Percentiles rank a stretch among this genome's conserved stretches.
Conservation (phyloP, 345 rosid species). For the Gossypium anomalum region DNA sequence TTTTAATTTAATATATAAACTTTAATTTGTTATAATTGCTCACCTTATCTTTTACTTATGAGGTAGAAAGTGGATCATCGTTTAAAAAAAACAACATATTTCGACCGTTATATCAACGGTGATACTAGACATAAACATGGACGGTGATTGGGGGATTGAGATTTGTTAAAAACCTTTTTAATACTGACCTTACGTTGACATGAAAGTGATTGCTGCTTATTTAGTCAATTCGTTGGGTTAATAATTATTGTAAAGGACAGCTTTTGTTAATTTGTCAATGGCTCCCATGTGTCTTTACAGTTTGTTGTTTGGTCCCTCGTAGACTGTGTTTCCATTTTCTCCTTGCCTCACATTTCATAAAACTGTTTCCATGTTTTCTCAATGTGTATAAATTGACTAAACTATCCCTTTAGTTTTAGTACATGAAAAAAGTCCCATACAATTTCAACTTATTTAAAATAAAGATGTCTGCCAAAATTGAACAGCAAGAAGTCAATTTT, state of each 20-base stretch:
- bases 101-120: too few species aligned
- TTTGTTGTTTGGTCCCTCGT: neutral
- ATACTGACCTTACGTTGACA: slow-evolving; percentile 6
- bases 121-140: too few species aligned
- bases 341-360: too few species aligned
- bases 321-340: neutral
- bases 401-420: too few species aligned
- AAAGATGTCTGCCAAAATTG: neutral
- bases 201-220: neutral
- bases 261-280: neutral
- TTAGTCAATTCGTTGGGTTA: neutral
- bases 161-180: neutral
- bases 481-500: neutral
- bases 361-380: too few species aligned
- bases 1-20: too few species aligned
- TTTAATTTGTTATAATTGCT: too few species aligned
- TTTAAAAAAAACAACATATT: too few species aligned
- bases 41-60: too few species aligned
- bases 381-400: neutral
- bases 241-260: neutral
- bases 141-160: neutral
- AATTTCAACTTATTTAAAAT: too few species aligned
- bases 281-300: slow-evolving; percentile 63
- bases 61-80: too few species aligned
- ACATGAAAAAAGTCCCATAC: too few species aligned